Evolutionary conservation across 768 basidiomycete species (phyloP).

Genomic region (Rhodotorula sphaerocarpa): DNA sequence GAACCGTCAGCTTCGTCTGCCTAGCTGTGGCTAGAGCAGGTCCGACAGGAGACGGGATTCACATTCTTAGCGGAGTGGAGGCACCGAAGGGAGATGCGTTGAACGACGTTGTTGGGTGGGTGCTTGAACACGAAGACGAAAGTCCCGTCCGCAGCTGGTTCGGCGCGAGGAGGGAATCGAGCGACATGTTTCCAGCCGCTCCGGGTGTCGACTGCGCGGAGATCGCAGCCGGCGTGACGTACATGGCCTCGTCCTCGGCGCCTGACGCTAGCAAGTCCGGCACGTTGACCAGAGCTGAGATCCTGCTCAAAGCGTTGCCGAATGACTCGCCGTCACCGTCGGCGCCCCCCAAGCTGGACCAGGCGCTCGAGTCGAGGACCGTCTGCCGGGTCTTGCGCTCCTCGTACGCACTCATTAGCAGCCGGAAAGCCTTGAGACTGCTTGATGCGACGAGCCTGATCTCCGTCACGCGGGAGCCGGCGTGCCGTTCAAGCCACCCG

Average conservation of each 20-base stretch:
- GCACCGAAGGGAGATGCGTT: not conserved
- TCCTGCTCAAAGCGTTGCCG: no score
- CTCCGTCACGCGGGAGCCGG: not conserved
- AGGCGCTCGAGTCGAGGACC: no score
- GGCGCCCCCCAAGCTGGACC: not conserved
- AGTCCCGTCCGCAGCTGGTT: not conserved
- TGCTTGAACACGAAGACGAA: no score
- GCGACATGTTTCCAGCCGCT: not conserved
- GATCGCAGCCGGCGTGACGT: not conserved
- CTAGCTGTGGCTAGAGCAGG: no score
- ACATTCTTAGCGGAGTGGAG: not conserved
- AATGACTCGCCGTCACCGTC: no score
- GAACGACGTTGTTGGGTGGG: no score
- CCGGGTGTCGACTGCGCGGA: not conserved
- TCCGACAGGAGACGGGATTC: not conserved
- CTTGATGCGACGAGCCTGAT: slow-evolving; percentile 9
- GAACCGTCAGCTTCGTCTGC: no score
- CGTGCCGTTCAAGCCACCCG: not conserved
- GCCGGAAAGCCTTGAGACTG: not conserved
- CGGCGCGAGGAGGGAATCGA: not conserved
- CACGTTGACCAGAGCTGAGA: no score
- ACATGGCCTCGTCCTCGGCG: not conserved
- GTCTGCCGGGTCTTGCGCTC: not conserved
- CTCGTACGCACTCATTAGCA: slow-evolving; percentile 5
- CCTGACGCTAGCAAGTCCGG: no score